phyloP scores from a whole-genome alignment of 1,139 yeast species.

The Nematodospora anomalae region DNA sequence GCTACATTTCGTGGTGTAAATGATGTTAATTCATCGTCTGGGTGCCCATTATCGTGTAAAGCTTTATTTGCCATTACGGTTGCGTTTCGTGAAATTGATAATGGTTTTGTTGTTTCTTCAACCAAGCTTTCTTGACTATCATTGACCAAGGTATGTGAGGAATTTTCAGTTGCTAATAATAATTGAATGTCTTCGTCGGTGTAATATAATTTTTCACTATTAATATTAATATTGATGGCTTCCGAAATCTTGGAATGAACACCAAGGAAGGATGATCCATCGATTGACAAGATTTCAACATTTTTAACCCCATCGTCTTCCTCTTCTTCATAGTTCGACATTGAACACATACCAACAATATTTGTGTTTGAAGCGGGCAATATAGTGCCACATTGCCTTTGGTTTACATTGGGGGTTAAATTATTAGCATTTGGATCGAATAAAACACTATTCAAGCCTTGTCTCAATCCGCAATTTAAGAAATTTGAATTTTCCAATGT shows the following conservation, averaged over 20 bases:
- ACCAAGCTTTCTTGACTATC: not conserved
- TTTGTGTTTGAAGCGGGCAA: slow-evolving; percentile 58
- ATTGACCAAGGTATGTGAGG: not conserved
- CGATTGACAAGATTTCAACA: slow-evolving; percentile 49
- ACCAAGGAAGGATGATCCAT: slow-evolving; percentile 56
- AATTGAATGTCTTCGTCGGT: slow-evolving; percentile 33
- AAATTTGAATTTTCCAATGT: slow-evolving; percentile 5
- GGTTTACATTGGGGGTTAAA: slow-evolving; percentile 31
- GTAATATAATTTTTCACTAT: slow-evolving; percentile 31
- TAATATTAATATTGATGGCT: slow-evolving; percentile 26
- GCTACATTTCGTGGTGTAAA: no score
- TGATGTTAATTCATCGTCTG: no score
- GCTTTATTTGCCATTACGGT: slow-evolving; percentile 8
- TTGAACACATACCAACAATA: slow-evolving; percentile 44
- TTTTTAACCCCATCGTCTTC: slow-evolving; percentile 25
- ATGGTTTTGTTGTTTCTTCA: slow-evolving; percentile 20
- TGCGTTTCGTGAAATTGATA: slow-evolving; percentile 23
- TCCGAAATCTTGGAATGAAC: slow-evolving; percentile 48
- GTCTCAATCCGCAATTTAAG: slow-evolving; percentile 42
- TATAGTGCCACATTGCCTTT: slow-evolving; percentile 61
- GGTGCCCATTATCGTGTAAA: no score
- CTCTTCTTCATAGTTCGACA: slow-evolving; percentile 28
- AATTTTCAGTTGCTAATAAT: slow-evolving; percentile 19
- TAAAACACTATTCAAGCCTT: slow-evolving; percentile 45
- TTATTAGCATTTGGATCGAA: slow-evolving; percentile 34